Base-by-base conservation (phyloP, 139 green algal species). In the Edaphochlamys debaryana region DNA sequence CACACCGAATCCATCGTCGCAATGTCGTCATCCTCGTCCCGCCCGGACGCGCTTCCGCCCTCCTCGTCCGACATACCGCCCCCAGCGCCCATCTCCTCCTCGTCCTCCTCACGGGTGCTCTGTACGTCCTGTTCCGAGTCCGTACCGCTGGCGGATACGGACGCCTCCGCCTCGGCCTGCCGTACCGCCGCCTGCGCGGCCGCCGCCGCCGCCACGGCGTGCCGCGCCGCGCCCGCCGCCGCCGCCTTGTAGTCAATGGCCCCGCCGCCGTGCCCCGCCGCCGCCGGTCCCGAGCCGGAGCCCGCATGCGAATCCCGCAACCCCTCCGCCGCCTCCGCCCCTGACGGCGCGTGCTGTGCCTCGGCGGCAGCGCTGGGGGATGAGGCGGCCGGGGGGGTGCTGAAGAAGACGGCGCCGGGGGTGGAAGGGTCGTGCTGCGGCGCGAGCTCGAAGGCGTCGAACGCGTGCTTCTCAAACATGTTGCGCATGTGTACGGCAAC, bases 401-500 rank as follows among this genome's bases (percentile, higher is more conserved):
- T 48, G 67, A 50, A 86, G 40, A 82, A 77, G 17, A 71, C 52
- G 45, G 58, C 30, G 0, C 29, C 54, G 50, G 56, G 38, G n/a
- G 2, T 5, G n/a, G n/a, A n/a, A n/a, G n/a, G n/a, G n/a, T n/a
- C n/a, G 78, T 93, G 89, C 64, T 86, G 38, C 2, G 85, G 64
- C 8, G 80, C 80, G 37, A 92, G 86, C n/a, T 80, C 71, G 66
- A 94, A 88, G 1, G 56, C 69, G 20, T 85, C 83, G 0, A 29
- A 30, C 23, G 66, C 87, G 63, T 85, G 85, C 62, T 73, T 45
- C 81, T 95, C 92, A 79, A 95, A 91, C 34, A 81, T 83, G 68
- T 95, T 89, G 34, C 91, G 86, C 87, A 94, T 94, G 8, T 85
- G 78, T 0, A 71, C 69, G 0, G 85, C 73, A 42, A 87, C 87